phyloP scores from a whole-genome alignment of 2,329 filamentous ascomycete species.

The Penicillium janthinellum region DNA sequence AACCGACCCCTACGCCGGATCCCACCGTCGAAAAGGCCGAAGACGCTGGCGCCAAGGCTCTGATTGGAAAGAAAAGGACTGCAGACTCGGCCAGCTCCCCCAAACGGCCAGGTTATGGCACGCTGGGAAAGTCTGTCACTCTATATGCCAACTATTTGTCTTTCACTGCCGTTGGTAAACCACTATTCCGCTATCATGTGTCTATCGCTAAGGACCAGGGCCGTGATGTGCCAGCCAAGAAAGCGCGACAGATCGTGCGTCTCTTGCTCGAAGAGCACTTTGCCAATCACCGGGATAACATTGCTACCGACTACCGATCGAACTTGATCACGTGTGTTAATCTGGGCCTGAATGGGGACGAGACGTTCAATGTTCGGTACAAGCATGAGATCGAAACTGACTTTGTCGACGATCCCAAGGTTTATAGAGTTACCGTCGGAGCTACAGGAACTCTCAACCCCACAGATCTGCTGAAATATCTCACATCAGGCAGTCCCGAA shows the following conservation, averaged over 20 bases:
- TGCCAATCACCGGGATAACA: constrained; percentile 21
- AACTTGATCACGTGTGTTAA: constrained; percentile 43
- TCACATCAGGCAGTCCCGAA: constrained; percentile 38
- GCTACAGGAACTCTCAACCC: constrained; percentile 38
- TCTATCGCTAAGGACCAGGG: constrained; percentile 31
- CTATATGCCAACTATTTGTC: constrained; percentile 46
- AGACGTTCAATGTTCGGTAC: constrained; percentile 36
- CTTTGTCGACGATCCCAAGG: constrained; percentile 33
- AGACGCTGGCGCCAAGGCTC: constrained; percentile 26
- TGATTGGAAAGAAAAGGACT: constrained; percentile 22
- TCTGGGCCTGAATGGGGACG: constrained; percentile 27
- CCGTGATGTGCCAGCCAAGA: constrained; percentile 39
- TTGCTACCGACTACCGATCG: constrained; percentile 35
- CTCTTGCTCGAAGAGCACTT: constrained; percentile 48
- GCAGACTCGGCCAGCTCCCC: constrained; percentile 29
- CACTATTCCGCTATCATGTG: constrained; percentile 48
- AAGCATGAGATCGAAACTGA: constrained; percentile 38
- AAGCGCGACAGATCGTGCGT: constrained; percentile 52
- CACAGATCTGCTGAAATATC: constrained; percentile 49
- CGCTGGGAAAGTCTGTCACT: constrained; percentile 30
- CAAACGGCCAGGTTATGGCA: constrained; percentile 42
- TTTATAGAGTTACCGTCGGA: constrained; percentile 41
- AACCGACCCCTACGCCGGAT: constrained; percentile 25
- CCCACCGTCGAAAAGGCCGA: constrained; percentile 32
- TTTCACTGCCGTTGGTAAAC: constrained; percentile 38